Conservation (phyloP, 2,329 filamentous ascomycete genomes). For the Penicillium sp. region DNA sequence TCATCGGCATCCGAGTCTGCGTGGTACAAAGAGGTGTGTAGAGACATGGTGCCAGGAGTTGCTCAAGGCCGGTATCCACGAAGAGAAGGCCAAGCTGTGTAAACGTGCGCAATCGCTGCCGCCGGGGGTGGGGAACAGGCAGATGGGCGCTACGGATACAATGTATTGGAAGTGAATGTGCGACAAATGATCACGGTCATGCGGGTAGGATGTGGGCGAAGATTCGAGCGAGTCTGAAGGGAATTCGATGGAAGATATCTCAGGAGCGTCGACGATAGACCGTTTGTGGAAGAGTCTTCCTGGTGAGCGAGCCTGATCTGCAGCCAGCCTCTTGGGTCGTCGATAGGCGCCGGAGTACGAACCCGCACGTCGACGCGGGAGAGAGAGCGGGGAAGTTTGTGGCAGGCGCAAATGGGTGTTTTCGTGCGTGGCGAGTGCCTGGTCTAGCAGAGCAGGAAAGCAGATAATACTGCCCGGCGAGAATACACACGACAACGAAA, state of each 20-base stretch:
- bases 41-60: constrained; percentile 35
- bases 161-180: no score
- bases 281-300: no score
- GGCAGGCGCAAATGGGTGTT: constrained; percentile 3
- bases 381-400: constrained; percentile 16
- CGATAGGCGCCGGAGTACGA: constrained; percentile 8
- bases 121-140: background rate
- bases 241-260: no score
- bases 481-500: background rate
- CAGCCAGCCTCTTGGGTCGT: constrained; percentile 1
- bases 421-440: background rate
- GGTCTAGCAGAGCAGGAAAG: background rate
- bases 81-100: background rate
- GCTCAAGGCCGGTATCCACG: background rate
- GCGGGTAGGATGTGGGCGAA: no score
- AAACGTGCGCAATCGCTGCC: background rate
- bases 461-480: background rate
- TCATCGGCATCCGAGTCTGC: constrained; percentile 61
- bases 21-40: constrained; percentile 48
- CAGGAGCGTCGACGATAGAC: no score
- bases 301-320: no score
- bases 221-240: no score
- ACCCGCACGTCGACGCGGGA: constrained; percentile 10
- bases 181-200: no score
- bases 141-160: no score